Conservation (phyloP, 768 basidiomycete genomes). For the Lactifluus subvellereus region DNA sequence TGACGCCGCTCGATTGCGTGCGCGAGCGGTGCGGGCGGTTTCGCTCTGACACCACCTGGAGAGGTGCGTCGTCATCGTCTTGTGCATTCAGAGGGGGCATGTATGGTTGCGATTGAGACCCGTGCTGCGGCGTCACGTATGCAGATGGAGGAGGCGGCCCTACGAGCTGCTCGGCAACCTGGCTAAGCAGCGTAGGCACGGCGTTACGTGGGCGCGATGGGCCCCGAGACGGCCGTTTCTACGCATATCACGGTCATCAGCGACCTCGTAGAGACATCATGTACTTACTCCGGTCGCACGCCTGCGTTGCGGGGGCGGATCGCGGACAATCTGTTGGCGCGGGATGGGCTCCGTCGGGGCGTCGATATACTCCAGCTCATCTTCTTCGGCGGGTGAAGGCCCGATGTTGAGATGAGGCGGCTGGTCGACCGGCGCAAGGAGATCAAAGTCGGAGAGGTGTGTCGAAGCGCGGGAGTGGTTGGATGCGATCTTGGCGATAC, state of each 20-base stretch:
- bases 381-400: slow-evolving; percentile 15
- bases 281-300: slow-evolving; percentile 2
- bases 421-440: slow-evolving; percentile 20
- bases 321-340: slow-evolving; percentile 8
- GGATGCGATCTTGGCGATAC: slow-evolving; percentile 9
- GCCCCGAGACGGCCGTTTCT: slow-evolving; percentile 4
- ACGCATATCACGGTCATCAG: neutral
- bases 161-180: slow-evolving; percentile 7
- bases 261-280: too few species aligned
- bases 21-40: slow-evolving; percentile 21
- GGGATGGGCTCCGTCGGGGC: neutral
- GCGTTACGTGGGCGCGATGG: slow-evolving; percentile 17
- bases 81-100: neutral
- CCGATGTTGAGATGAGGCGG: neutral
- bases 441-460: slow-evolving; percentile 23
- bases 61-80: slow-evolving; percentile 2
- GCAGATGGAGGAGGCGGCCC: neutral
- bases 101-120: neutral
- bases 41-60: neutral
- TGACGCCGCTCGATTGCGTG: slow-evolving; percentile 22
- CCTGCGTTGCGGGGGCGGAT: slow-evolving; percentile 2
- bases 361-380: slow-evolving; percentile 20
- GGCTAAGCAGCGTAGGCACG: slow-evolving; percentile 18
- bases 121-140: neutral
- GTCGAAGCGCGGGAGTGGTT: slow-evolving; percentile 23